A percentile compares a stretch with the other conserved stretches of the same genome.
Conservation (phyloP, 2,329 filamentous ascomycete species). For the Aspergillus sp. region DNA sequence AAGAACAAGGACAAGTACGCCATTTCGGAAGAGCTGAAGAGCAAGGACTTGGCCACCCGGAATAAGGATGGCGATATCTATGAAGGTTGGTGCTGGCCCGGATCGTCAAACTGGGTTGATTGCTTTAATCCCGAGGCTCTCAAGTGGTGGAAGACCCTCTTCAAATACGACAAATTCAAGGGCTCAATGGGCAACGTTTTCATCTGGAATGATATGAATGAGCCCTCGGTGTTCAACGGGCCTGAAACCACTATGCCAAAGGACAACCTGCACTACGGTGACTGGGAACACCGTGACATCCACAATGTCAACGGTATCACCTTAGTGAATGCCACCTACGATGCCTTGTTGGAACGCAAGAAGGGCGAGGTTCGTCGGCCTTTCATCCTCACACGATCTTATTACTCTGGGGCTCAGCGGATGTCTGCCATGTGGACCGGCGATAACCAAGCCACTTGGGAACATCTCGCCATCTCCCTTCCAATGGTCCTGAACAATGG, state of each 20-base stretch:
- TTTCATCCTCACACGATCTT: constrained; percentile 89
- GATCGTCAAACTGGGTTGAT: constrained; percentile 94
- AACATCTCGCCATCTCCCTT: constrained; percentile 81
- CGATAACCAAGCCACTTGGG: constrained; percentile 93
- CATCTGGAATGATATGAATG: constrained; percentile 99
- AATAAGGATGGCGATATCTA: constrained; percentile 89
- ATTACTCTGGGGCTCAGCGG: constrained; percentile 87
- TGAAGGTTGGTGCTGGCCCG: constrained; percentile 99
- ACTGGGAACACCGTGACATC: constrained; percentile 95
- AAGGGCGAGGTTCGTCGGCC: constrained; percentile 82
- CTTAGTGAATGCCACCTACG: constrained; percentile 89
- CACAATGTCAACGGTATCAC: constrained; percentile 97
- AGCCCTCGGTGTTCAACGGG: constrained; percentile 97
- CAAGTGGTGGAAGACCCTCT: constrained; percentile 87
- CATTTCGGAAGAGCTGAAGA: constrained; percentile 77
- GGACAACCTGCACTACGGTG: constrained; percentile 86
- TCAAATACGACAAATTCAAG: constrained; percentile 84
- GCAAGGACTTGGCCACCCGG: constrained; percentile 77
- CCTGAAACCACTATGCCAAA: constrained; percentile 99
- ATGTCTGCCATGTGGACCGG: constrained; percentile 98
- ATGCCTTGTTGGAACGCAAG: constrained; percentile 80
- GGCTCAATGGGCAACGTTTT: constrained; percentile 84
- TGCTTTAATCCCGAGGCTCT: constrained; percentile 90
- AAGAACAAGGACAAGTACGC: constrained; percentile 82
- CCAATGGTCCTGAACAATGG: constrained; percentile 94